These are phyloP conservation scores for Eucalyptus erythrocorys DNA, from an alignment of 345 rosid genomes.

Conservation along the genomic window DNA sequence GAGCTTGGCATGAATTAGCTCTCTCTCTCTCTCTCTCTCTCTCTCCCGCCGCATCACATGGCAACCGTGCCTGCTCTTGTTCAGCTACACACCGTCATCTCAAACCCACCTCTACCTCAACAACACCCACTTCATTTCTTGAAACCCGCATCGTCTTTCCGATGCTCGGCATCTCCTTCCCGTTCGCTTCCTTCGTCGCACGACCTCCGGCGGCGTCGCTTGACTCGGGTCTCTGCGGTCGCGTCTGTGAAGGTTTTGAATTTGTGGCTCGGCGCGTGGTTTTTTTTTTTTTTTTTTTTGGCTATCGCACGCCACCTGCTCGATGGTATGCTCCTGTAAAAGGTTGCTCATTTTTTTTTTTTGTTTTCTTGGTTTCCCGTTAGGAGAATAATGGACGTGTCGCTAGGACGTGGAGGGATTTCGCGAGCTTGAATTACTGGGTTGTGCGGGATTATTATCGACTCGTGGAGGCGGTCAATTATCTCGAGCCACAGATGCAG, in stretches of 20 bases:
- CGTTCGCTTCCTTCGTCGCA: background rate
- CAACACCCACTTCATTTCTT: background rate
- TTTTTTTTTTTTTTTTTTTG: background rate
- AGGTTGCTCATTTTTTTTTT: background rate
- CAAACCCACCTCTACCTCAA: slow-evolving; percentile 3
- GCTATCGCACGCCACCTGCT: background rate
- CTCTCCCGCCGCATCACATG: background rate
- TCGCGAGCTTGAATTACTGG: slow-evolving; percentile 72
- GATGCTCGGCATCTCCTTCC: slow-evolving; percentile 1
- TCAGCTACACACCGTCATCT: slow-evolving; percentile 8
- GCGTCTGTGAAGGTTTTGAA: slow-evolving; percentile 40
- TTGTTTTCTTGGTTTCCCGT: background rate
- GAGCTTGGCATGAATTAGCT: background rate
- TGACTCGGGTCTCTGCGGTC: background rate
- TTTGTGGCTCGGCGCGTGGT: background rate
- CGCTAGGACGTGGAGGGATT: slow-evolving; percentile 33
- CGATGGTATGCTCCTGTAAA: background rate
- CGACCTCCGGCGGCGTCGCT: background rate
- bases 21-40: background rate
- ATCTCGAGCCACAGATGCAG: slow-evolving; percentile 40
- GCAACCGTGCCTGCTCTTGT: slow-evolving; percentile 17
- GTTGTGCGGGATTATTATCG: slow-evolving; percentile 82
- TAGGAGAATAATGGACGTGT: slow-evolving; percentile 21
- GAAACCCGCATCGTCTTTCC: slow-evolving; percentile 10
- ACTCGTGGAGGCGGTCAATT: slow-evolving; percentile 60